Conservation (phyloP, 768 basidiomycete species). For the Kwoniella dendrophila region DNA sequence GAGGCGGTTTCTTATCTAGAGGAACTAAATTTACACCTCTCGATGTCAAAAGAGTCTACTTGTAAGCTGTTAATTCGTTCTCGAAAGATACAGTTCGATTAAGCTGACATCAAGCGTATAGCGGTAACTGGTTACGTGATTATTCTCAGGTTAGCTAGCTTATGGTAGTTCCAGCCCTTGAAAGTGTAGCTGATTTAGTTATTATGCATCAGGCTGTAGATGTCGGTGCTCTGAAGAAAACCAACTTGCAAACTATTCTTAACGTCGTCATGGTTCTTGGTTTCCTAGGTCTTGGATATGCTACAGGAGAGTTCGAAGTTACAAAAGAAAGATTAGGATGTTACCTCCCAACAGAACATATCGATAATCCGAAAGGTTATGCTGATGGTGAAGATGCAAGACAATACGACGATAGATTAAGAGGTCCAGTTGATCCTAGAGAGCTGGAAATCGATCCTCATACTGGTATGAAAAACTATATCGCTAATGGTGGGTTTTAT, state of each 20-base stretch:
- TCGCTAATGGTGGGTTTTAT: slow-evolving; percentile 64
- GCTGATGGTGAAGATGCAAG: slow-evolving; percentile 79
- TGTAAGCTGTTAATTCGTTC: slow-evolving; percentile 33
- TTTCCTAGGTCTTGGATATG: slow-evolving; percentile 63
- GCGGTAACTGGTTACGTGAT: slow-evolving; percentile 83
- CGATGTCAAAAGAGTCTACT: slow-evolving; percentile 75
- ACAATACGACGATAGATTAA: slow-evolving; percentile 71
- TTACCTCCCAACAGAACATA: slow-evolving; percentile 80
- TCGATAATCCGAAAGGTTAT: slow-evolving; percentile 89
- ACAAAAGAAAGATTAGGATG: slow-evolving; percentile 79
- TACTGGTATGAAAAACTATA: slow-evolving; percentile 86
- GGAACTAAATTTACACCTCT: slow-evolving; percentile 73
- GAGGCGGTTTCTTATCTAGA: slow-evolving; percentile 65
- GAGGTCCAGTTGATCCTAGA: slow-evolving; percentile 77
- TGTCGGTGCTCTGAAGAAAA: slow-evolving; percentile 71
- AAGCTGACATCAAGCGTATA: slow-evolving; percentile 38
- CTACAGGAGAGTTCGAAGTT: slow-evolving; percentile 83
- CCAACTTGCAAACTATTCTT: slow-evolving; percentile 74
- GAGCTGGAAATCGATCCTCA: slow-evolving; percentile 82
- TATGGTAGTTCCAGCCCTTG: not conserved
- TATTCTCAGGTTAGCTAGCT: slow-evolving; percentile 61
- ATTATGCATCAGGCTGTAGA: slow-evolving; percentile 68
- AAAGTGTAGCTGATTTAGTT: slow-evolving; percentile 5
- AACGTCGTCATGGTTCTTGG: slow-evolving; percentile 88
- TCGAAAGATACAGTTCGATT: not conserved